Conservation (phyloP, 2,329 filamentous ascomycete genomes). For the Hirsutella minnesotensis region DNA sequence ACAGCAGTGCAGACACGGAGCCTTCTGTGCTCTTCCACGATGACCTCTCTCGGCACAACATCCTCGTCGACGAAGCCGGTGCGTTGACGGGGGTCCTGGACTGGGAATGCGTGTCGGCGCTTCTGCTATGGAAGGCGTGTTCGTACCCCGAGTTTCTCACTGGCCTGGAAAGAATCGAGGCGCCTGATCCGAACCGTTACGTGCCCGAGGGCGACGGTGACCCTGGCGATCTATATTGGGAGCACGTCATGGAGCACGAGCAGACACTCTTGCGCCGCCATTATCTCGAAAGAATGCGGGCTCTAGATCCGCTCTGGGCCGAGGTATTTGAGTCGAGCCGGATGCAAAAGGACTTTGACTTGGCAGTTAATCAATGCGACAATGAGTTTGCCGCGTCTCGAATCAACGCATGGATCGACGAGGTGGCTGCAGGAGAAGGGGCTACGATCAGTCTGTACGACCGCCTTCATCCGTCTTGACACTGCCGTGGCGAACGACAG, state of each 20-base stretch:
- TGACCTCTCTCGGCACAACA: slow-evolving; percentile 24
- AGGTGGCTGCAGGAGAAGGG: neutral
- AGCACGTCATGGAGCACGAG: slow-evolving; percentile 26
- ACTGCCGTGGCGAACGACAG: too few relatives aligned
- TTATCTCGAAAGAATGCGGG: slow-evolving; percentile 17
- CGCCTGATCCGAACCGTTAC: slow-evolving; percentile 13
- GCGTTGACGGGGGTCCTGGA: slow-evolving; percentile 25
- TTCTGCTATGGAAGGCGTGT: slow-evolving; percentile 26
- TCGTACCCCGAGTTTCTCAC: slow-evolving; percentile 21
- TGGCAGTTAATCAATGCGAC: slow-evolving; percentile 6
- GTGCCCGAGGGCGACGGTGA: neutral
- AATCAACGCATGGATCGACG: neutral
- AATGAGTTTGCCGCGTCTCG: neutral
- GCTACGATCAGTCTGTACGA: neutral
- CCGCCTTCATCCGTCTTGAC: neutral
- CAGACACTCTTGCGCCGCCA: slow-evolving; percentile 20
- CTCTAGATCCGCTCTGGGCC: slow-evolving; percentile 20
- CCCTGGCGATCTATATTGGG: slow-evolving; percentile 18
- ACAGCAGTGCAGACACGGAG: slow-evolving; percentile 10
- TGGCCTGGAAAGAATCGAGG: slow-evolving; percentile 1
- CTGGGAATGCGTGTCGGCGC: slow-evolving; percentile 29
- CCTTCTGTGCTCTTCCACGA: slow-evolving; percentile 21
- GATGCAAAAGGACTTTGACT: slow-evolving; percentile 5
- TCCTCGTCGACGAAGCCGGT: slow-evolving; percentile 23
- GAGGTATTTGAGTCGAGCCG: slow-evolving; percentile 3